Evolutionary conservation across 768 basidiomycete species (phyloP).

Genomic region (Glaciozyma antarctica): DNA sequence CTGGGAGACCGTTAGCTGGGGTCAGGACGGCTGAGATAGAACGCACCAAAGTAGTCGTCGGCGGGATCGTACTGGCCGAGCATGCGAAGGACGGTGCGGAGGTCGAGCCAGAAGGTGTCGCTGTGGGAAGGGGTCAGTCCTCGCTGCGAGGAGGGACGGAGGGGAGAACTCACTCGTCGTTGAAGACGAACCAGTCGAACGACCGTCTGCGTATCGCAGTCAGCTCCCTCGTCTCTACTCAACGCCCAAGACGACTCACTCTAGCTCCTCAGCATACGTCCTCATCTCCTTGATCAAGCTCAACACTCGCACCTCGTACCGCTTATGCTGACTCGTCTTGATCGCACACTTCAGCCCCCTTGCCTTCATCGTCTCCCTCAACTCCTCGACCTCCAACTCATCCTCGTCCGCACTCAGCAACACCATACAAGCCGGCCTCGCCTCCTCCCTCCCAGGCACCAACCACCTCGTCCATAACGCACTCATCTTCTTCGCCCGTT

Average conservation of each 20-base stretch:
- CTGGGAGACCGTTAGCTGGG: background rate
- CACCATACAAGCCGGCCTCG: constrained; percentile 26
- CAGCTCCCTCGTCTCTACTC: background rate
- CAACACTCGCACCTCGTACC: constrained; percentile 33
- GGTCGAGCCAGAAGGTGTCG: constrained; percentile 33
- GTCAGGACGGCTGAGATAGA: background rate
- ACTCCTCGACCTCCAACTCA: constrained; percentile 6
- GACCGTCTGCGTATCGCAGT: background rate
- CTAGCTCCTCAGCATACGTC: constrained; percentile 15
- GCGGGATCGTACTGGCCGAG: constrained; percentile 20
- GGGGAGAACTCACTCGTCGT: constrained; percentile 25
- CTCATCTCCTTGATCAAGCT: constrained; percentile 27
- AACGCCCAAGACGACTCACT: background rate
- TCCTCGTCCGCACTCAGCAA: constrained; percentile 23
- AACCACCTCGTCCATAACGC: constrained; percentile 23
- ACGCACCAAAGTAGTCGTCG: constrained; percentile 21
- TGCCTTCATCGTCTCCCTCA: constrained; percentile 5
- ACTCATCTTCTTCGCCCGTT: constrained; percentile 25
- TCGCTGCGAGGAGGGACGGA: background rate
- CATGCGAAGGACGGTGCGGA: constrained; percentile 18
- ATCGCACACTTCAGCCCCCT: constrained; percentile 17
- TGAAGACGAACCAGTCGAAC: constrained; percentile 31
- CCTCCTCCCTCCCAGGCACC: background rate
- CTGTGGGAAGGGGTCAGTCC: background rate
- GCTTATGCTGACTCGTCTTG: constrained; percentile 15